phyloP scores from a whole-genome alignment of 1,139 yeast species.

The Cylindricascospora bacillispora region DNA sequence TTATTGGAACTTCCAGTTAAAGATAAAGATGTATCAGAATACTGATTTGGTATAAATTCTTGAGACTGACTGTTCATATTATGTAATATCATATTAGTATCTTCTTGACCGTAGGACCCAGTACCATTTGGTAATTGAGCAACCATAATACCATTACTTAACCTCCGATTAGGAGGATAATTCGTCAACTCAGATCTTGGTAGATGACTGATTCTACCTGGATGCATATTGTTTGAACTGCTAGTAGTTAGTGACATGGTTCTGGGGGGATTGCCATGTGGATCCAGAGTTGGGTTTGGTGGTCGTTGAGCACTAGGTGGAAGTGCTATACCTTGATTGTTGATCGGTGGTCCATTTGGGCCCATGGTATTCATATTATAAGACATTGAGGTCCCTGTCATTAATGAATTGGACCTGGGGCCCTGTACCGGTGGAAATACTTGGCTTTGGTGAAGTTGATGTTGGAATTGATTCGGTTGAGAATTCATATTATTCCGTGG shows the following conservation, averaged over 20 bases:
- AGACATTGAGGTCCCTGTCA: conserved; percentile 9
- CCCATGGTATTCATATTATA: no score
- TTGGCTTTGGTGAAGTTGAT: no score
- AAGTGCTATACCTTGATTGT: no score
- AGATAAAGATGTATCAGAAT: neutral
- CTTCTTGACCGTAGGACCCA: no score
- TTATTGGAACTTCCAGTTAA: neutral
- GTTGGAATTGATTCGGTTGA: conserved; percentile 3
- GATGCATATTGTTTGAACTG: conserved; percentile 4
- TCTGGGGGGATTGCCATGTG: no score
- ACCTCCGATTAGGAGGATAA: neutral
- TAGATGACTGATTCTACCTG: neutral
- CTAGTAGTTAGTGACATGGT: conserved; percentile 9
- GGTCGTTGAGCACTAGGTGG: no score
- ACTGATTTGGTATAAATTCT: no score
- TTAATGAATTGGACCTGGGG: conserved; percentile 16
- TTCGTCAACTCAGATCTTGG: neutral
- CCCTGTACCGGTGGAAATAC: no score
- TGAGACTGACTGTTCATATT: neutral
- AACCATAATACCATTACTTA: neutral
- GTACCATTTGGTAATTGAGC: no score
- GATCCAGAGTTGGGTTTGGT: no score
- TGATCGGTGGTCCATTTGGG: no score
- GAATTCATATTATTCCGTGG: neutral
- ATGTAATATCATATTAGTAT: neutral